Evolutionary conservation across 164 flowering plant genomes (phyloP).

Genomic region (Litsea cubeba): DNA sequence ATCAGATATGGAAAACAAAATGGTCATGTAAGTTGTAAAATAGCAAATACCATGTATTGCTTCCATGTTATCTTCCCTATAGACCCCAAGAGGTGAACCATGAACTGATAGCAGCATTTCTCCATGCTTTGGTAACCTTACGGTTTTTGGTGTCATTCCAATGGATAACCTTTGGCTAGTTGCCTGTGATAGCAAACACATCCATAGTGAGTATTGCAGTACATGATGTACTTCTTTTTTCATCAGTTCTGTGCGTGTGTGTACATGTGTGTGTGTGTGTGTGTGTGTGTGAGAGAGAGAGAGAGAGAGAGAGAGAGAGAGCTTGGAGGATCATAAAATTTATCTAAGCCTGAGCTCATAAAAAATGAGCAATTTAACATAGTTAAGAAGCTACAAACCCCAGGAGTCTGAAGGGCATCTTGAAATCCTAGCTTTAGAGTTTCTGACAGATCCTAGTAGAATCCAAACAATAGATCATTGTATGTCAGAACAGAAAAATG

Average conservation of each 20-base stretch:
- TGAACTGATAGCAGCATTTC: slow-evolving; percentile 83
- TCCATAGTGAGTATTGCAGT: background rate
- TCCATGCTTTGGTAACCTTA: slow-evolving; percentile 76
- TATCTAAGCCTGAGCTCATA: background rate
- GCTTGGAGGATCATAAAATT: background rate
- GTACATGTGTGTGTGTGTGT: too few relatives aligned
- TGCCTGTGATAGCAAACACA: slow-evolving; percentile 28
- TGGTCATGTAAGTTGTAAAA: background rate
- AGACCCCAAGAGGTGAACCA: slow-evolving; percentile 93
- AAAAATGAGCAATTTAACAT: background rate
- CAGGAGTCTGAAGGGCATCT: slow-evolving; percentile 64
- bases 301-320: too few relatives aligned
- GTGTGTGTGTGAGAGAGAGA: too few relatives aligned
- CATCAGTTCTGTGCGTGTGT: too few relatives aligned
- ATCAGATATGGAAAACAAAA: background rate
- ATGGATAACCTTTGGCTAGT: slow-evolving; percentile 54
- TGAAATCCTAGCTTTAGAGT: slow-evolving; percentile 41
- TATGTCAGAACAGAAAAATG: too few relatives aligned
- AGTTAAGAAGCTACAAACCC: slow-evolving; percentile 35
- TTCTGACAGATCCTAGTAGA: slow-evolving; percentile 40
- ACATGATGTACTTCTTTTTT: background rate
- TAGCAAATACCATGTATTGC: slow-evolving; percentile 35
- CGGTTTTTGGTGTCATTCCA: slow-evolving; percentile 77
- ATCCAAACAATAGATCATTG: slow-evolving; percentile 34
- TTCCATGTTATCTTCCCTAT: slow-evolving; percentile 85